Conservation (phyloP, 129 eudicot genomes). For the Ambrosia artemisiifolia region DNA sequence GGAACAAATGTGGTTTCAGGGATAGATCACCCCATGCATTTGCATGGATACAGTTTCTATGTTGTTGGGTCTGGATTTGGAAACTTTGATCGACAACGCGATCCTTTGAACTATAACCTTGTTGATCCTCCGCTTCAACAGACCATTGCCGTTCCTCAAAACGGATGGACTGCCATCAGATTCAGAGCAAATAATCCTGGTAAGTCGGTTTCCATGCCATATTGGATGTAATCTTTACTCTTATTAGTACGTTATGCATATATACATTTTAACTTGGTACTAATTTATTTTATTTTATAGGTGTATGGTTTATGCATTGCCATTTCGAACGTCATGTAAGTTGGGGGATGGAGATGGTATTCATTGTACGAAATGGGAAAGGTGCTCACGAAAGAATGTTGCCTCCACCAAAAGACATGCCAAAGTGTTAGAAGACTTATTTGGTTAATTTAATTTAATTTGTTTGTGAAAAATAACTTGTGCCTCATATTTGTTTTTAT, state of each 20-base stretch:
- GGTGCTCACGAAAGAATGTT: constrained; percentile 15
- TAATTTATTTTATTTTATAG: constrained; percentile 15
- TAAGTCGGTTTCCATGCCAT: not conserved
- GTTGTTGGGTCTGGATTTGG: constrained; percentile 59
- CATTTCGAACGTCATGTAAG: constrained; percentile 44
- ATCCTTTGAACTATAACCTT: constrained; percentile 46
- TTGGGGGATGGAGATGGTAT: constrained; percentile 61
- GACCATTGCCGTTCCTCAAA: constrained; percentile 47
- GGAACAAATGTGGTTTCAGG: constrained; percentile 45
- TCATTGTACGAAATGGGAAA: constrained; percentile 45
- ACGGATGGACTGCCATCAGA: constrained; percentile 56
- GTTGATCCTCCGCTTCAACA: constrained; percentile 56
- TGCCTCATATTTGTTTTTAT: too few species aligned
- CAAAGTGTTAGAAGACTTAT: constrained; percentile 4
- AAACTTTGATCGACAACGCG: constrained; percentile 33
- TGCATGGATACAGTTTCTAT: constrained; percentile 54
- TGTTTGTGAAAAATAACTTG: too few species aligned
- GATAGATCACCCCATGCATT: constrained; percentile 58
- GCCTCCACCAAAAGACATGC: constrained; percentile 58
- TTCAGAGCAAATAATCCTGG: constrained; percentile 58
- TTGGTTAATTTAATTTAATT: too few species aligned
- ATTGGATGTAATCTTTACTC: too few species aligned
- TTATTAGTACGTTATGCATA: too few species aligned
- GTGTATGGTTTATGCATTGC: constrained; percentile 61
- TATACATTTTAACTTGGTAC: too few species aligned